These are phyloP conservation scores for Erythrophleum ivorense DNA, from an alignment of 331 rosid genomes.

Conservation along the genomic window DNA sequence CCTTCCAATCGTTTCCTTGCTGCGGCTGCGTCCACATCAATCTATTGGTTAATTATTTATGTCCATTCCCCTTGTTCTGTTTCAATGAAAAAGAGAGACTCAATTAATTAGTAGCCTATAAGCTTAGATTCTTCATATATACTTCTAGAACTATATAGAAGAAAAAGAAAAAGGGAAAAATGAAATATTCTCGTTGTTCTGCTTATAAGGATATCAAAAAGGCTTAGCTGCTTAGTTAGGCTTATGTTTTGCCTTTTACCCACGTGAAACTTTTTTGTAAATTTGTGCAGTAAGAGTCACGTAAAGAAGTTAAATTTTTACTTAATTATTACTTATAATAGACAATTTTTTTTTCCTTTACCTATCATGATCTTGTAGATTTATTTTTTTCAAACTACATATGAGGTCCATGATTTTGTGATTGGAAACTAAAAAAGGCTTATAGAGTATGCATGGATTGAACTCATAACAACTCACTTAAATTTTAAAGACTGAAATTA, in stretches of 20 bases:
- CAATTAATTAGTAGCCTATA: not conserved
- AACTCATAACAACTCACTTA: no score
- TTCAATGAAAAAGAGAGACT: constrained; percentile 41
- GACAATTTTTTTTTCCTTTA: not conserved
- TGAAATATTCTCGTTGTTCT: constrained; percentile 25
- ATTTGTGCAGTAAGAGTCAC: constrained; percentile 2
- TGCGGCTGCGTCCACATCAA: constrained; percentile 62
- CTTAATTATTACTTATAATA: not conserved
- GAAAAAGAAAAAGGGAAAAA: not conserved
- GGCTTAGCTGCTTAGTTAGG: constrained; percentile 22
- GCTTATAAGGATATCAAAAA: constrained; percentile 38
- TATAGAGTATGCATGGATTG: no score
- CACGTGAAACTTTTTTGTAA: constrained; percentile 16
- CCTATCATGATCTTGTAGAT: no score
- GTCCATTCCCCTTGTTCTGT: constrained; percentile 34
- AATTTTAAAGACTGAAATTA: no score
- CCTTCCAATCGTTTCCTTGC: constrained; percentile 54
- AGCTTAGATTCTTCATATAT: not conserved
- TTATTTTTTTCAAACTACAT: not conserved
- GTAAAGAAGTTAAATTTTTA: not conserved
- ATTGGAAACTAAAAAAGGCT: no score
- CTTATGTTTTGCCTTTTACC: constrained; percentile 45
- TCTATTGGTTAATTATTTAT: constrained; percentile 43
- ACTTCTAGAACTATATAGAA: not conserved
- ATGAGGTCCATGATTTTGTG: not conserved